A percentile compares a stretch with the other conserved stretches of the same genome.
Evolutionary conservation across 2,329 filamentous ascomycete species (phyloP).

Genomic region (Hyphodiscus sp.): DNA sequence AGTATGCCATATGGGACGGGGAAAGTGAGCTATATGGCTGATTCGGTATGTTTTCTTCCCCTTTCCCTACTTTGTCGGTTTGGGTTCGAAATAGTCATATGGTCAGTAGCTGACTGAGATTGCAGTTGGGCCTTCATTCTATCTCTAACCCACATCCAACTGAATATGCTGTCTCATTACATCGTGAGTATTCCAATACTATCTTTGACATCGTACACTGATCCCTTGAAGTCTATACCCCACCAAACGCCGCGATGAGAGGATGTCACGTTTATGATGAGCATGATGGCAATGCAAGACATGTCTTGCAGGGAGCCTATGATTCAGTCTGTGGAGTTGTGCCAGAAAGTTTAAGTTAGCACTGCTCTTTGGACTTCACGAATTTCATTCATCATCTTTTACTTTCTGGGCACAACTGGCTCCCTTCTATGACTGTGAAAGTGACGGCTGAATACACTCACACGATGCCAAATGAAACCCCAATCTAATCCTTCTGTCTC

Average conservation of each 20-base stretch:
- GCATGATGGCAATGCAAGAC: slow-evolving; percentile 64
- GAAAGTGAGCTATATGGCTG: slow-evolving; percentile 85
- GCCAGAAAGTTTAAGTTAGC: not conserved
- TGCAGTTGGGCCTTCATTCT: slow-evolving; percentile 68
- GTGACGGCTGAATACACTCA: too few species aligned
- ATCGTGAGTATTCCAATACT: slow-evolving; percentile 36
- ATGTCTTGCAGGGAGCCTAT: slow-evolving; percentile 65
- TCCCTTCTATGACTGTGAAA: too few species aligned
- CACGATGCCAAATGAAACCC: too few species aligned
- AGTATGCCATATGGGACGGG: slow-evolving; percentile 63
- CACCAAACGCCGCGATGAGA: slow-evolving; percentile 77
- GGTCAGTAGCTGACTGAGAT: not conserved
- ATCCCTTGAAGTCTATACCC: slow-evolving; percentile 58
- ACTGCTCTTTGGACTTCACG: too few species aligned
- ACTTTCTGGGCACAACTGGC: too few species aligned
- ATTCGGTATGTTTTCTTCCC: slow-evolving; percentile 41
- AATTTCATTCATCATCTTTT: too few species aligned
- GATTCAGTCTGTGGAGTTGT: slow-evolving; percentile 46
- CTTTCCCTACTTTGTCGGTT: not conserved
- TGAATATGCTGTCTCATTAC: slow-evolving; percentile 77
- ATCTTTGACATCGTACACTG: not conserved
- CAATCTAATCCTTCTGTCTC: too few species aligned
- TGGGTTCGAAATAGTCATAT: not conserved
- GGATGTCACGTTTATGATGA: slow-evolving; percentile 79
- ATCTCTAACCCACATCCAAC: slow-evolving; percentile 67